Conservation (phyloP, 2,329 filamentous ascomycete genomes). For the Ploettnerulaceae sp. region DNA sequence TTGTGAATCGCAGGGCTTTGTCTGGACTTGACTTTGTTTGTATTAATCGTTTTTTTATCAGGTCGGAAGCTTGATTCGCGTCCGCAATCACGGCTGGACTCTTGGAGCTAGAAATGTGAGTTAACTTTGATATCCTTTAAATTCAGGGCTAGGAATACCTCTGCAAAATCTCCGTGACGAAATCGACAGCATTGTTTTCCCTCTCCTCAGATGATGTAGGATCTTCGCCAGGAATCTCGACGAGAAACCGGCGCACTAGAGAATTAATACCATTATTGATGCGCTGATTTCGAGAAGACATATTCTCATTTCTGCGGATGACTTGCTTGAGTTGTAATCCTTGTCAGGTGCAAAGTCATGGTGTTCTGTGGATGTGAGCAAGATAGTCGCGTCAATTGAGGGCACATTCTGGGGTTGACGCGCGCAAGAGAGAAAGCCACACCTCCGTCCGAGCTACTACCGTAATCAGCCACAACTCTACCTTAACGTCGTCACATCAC, state of each 20-base stretch:
- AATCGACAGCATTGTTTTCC: slow-evolving; percentile 56
- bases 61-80: slow-evolving; percentile 85
- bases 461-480: not conserved
- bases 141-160: slow-evolving; percentile 23
- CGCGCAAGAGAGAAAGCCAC: not conserved
- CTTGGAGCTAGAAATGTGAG: slow-evolving; percentile 23
- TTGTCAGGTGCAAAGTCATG: not conserved
- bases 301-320: slow-evolving; percentile 31
- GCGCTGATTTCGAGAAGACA: slow-evolving; percentile 47
- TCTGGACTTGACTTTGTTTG: slow-evolving; percentile 68
- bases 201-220: slow-evolving; percentile 64
- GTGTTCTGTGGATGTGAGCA: not conserved
- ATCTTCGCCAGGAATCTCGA: slow-evolving; percentile 59
- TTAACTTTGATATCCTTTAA: slow-evolving; percentile 7
- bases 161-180: slow-evolving; percentile 44
- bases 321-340: not conserved
- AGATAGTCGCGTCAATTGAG: slow-evolving; percentile 2
- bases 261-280: slow-evolving; percentile 75
- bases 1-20: slow-evolving; percentile 79
- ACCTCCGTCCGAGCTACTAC: not conserved
- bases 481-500: slow-evolving; percentile 20
- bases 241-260: slow-evolving; percentile 70
- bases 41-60: slow-evolving; percentile 85
- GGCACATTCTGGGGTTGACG: slow-evolving; percentile 3
- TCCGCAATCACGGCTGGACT: slow-evolving; percentile 37